These are phyloP conservation scores for Pythium aristosporum DNA, from an alignment of 352 stramenopile species.

Conservation along the genomic window DNA sequence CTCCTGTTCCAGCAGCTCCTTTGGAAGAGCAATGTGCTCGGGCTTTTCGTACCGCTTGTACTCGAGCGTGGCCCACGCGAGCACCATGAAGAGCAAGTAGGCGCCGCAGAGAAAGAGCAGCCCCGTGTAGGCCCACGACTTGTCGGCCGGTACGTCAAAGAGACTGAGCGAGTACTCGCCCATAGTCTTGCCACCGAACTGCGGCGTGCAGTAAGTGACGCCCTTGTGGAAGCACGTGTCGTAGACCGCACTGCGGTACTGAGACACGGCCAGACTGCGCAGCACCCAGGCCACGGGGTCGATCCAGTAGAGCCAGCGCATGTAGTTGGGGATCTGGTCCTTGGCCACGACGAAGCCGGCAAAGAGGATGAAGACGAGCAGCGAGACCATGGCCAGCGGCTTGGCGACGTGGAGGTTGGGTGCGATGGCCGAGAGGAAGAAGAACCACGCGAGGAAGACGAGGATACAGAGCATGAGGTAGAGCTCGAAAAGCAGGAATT, in stretches of 20 bases:
- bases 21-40: constrained; percentile 41
- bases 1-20: constrained; percentile 17
- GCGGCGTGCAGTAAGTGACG: constrained; percentile 38
- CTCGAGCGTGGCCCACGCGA: constrained; percentile 52
- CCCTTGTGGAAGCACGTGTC: constrained; percentile 40
- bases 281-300: constrained; percentile 62
- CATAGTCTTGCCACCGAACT: constrained; percentile 34
- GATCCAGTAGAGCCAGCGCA: constrained; percentile 76
- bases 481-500: constrained; percentile 75
- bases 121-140: constrained; percentile 43
- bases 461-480: constrained; percentile 67
- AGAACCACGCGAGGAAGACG: constrained; percentile 51
- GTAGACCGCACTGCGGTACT: constrained; percentile 43
- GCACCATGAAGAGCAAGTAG: constrained; percentile 58
- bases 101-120: constrained; percentile 42
- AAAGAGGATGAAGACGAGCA: constrained; percentile 70
- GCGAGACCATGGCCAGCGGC: constrained; percentile 51
- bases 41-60: constrained; percentile 61
- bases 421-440: constrained; percentile 42
- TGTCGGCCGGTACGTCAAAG: constrained; percentile 45
- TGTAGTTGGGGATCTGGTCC: constrained; percentile 48
- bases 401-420: constrained; percentile 54
- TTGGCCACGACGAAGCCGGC: constrained; percentile 59
- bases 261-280: constrained; percentile 39
- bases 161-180: constrained; percentile 46